Evolutionary conservation across 495 filamentous ascomycete genomes (phyloP).

Genomic region (Penicillium diatomitis): DNA sequence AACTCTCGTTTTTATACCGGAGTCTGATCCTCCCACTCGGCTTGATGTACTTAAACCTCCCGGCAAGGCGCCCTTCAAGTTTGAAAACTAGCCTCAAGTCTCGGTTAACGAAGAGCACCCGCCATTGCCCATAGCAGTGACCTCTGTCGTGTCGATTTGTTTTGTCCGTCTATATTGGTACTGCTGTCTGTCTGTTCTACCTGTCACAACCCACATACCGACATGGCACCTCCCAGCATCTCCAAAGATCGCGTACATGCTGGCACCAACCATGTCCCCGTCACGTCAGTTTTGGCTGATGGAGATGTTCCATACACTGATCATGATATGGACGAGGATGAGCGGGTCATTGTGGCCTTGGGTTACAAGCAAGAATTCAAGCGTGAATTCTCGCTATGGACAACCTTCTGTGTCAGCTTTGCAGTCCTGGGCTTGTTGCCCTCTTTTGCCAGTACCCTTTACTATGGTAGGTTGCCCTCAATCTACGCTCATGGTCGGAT

Average conservation of each 20-base stretch:
- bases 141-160: too few relatives aligned
- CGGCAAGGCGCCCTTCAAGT: too few relatives aligned
- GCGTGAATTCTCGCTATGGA: slow-evolving; percentile 75
- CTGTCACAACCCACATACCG: too few relatives aligned
- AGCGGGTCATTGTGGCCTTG: slow-evolving; percentile 58
- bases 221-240: neutral
- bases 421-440: slow-evolving; percentile 66
- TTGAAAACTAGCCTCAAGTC: too few relatives aligned
- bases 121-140: too few relatives aligned
- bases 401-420: slow-evolving; percentile 71
- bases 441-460: slow-evolving; percentile 65
- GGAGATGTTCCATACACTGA: slow-evolving; percentile 53
- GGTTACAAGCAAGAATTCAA: slow-evolving; percentile 79
- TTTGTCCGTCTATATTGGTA: too few relatives aligned
- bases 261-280: slow-evolving; percentile 42
- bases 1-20: too few relatives aligned
- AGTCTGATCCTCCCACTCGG: too few relatives aligned
- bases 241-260: slow-evolving; percentile 12
- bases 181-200: too few relatives aligned
- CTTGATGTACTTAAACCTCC: too few relatives aligned
- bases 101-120: too few relatives aligned
- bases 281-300: slow-evolving; percentile 58
- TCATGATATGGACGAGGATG: slow-evolving; percentile 48
- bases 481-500: too few relatives aligned
- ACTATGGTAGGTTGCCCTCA: slow-evolving; percentile 43